Evolutionary conservation across 495 filamentous ascomycete genomes (phyloP).

Genomic region (Penicillium roqueforti): DNA sequence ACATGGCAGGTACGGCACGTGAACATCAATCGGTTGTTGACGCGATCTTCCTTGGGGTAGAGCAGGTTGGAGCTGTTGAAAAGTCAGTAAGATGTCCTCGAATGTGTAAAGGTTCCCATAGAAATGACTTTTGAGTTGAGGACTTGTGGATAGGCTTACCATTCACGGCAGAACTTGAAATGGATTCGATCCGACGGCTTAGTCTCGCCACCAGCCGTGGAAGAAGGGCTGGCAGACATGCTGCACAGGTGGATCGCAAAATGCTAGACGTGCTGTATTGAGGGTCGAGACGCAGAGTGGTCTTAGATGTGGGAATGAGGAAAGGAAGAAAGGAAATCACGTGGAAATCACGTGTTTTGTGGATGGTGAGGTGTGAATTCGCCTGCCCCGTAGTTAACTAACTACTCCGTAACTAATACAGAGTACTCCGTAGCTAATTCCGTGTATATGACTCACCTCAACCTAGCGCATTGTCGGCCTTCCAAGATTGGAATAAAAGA

Average conservation of each 20-base stretch:
- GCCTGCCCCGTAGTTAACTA: too few relatives aligned
- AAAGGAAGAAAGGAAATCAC: neutral
- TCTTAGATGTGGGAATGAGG: too few relatives aligned
- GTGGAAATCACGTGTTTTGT: neutral
- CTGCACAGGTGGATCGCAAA: neutral
- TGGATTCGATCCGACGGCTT: conserved; percentile 75
- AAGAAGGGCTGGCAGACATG: conserved; percentile 59
- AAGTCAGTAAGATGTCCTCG: conserved; percentile 13
- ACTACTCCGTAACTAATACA: too few relatives aligned
- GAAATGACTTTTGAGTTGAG: neutral
- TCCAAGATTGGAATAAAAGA: too few relatives aligned
- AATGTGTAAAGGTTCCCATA: neutral
- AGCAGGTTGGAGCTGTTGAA: conserved; percentile 80
- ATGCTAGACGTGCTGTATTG: neutral
- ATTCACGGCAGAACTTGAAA: conserved; percentile 96
- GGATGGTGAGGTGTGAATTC: too few relatives aligned
- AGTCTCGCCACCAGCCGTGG: conserved; percentile 49
- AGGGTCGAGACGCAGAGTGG: neutral
- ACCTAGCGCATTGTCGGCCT: too few relatives aligned
- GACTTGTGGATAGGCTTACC: conserved; percentile 45
- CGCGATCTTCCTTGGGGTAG: conserved; percentile 86
- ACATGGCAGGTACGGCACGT: conserved; percentile 89
- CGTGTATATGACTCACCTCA: too few relatives aligned
- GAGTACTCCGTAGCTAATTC: too few relatives aligned
- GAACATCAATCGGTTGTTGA: conserved; percentile 62